These are phyloP conservation scores for Curvularia spicifera DNA, from an alignment of 2,329 filamentous ascomycete genomes.

Conservation along the genomic window DNA sequence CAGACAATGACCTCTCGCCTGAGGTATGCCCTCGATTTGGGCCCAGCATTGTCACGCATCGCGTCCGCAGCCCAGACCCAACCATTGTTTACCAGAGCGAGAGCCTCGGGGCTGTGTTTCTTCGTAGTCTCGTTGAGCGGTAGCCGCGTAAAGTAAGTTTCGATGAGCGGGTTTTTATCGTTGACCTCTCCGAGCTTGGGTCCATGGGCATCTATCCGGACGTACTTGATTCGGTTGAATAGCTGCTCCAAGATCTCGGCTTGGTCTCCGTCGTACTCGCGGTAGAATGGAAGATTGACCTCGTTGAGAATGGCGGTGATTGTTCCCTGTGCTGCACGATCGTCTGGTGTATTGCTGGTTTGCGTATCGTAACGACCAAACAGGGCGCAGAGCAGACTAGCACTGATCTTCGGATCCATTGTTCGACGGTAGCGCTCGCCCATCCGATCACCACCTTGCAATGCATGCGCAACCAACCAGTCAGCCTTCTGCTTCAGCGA, in stretches of 20 bases:
- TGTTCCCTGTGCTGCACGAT: conserved; percentile 61
- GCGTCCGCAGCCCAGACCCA: conserved; percentile 99
- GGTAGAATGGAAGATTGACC: conserved; percentile 86
- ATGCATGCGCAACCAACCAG: conserved; percentile 71
- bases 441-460: conserved; percentile 74
- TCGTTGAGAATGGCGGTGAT: conserved; percentile 73
- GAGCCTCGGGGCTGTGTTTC: conserved; percentile 75
- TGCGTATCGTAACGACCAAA: conserved; percentile 70
- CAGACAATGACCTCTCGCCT: conserved; percentile 95
- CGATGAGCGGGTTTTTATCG: conserved; percentile 79
- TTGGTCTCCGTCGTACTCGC: conserved; percentile 86
- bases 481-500: conserved; percentile 65
- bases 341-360: conserved; percentile 58
- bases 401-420: conserved; percentile 72
- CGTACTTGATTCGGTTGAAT: conserved; percentile 93
- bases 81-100: conserved; percentile 91
- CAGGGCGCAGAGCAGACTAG: conserved; percentile 70
- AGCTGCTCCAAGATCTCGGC: conserved; percentile 86
- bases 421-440: conserved; percentile 78
- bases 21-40: conserved; percentile 90
- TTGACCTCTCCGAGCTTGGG: conserved; percentile 84
- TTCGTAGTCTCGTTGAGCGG: conserved; percentile 78
- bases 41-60: conserved; percentile 89
- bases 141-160: conserved; percentile 92
- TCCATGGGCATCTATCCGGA: conserved; percentile 88